phyloP scores from a whole-genome alignment of 2,329 filamentous ascomycete species.

The Verticillium alfalfae region DNA sequence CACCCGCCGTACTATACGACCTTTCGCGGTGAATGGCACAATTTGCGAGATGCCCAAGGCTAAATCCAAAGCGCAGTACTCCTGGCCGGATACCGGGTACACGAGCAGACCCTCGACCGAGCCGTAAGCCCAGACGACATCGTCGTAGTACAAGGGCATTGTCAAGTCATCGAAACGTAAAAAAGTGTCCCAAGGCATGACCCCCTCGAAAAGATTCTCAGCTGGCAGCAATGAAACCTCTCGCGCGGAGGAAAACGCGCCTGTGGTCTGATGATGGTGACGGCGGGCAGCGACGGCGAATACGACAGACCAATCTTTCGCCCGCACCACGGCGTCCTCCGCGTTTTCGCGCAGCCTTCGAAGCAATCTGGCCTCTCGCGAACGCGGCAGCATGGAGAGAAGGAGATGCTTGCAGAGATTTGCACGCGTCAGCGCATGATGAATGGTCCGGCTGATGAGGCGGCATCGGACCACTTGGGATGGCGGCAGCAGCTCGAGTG shows the following conservation, averaged over 20 bases:
- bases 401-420: slow-evolving; percentile 41
- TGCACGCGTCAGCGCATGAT: slow-evolving; percentile 41
- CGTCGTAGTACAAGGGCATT: neutral
- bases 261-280: slow-evolving; percentile 47
- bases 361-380: slow-evolving; percentile 43
- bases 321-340: neutral
- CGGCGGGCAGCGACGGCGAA: slow-evolving; percentile 47
- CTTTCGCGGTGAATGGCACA: slow-evolving; percentile 44
- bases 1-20: slow-evolving; percentile 48
- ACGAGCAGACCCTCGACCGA: slow-evolving; percentile 48
- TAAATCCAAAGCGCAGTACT: slow-evolving; percentile 45
- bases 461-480: slow-evolving; percentile 45
- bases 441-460: slow-evolving; percentile 43
- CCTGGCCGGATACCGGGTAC: slow-evolving; percentile 30
- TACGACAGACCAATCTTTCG: slow-evolving; percentile 29
- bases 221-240: neutral
- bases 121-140: slow-evolving; percentile 47
- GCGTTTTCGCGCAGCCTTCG: slow-evolving; percentile 8
- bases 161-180: neutral
- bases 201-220: neutral
- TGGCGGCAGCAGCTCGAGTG: slow-evolving; percentile 42
- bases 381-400: slow-evolving; percentile 44
- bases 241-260: slow-evolving; percentile 28
- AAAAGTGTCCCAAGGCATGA: neutral
- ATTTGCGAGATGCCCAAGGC: slow-evolving; percentile 31